Evolutionary conservation across 2,329 filamentous ascomycete genomes (phyloP).

Genomic region (Cladosporium sp.): DNA sequence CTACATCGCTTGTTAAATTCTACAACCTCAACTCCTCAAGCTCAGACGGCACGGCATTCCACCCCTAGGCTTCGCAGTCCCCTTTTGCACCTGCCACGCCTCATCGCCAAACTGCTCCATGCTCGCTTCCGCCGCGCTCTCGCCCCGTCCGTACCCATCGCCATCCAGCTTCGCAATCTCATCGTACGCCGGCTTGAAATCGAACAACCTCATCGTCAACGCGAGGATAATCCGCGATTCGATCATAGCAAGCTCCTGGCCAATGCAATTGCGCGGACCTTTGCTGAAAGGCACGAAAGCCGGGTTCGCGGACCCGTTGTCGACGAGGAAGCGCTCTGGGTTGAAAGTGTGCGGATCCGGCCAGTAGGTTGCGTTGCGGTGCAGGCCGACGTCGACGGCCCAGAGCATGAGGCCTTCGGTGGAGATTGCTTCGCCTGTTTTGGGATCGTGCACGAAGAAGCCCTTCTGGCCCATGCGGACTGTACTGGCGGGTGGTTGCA

Average conservation of each 20-base stretch:
- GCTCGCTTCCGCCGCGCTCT: slow-evolving; percentile 24
- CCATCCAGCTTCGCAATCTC: slow-evolving; percentile 39
- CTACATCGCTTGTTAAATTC: too few relatives aligned
- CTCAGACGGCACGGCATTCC: slow-evolving; percentile 37
- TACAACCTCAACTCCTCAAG: slow-evolving; percentile 16
- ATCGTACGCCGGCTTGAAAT: slow-evolving; percentile 46
- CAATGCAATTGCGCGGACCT: slow-evolving; percentile 58
- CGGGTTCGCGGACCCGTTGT: slow-evolving; percentile 40
- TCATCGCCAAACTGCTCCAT: slow-evolving; percentile 36
- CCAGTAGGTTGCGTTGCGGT: slow-evolving; percentile 43
- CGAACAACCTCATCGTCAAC: slow-evolving; percentile 52
- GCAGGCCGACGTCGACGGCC: slow-evolving; percentile 42
- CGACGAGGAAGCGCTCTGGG: slow-evolving; percentile 50
- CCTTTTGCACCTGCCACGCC: slow-evolving; percentile 38
- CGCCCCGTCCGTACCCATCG: slow-evolving; percentile 31
- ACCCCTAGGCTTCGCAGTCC: slow-evolving; percentile 37
- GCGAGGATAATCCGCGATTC: slow-evolving; percentile 55
- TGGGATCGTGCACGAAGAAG: slow-evolving; percentile 44
- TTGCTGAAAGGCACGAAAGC: slow-evolving; percentile 59
- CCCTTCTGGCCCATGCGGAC: slow-evolving; percentile 38
- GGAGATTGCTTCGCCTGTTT: slow-evolving; percentile 45
- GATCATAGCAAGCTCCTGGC: slow-evolving; percentile 56
- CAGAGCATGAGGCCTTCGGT: slow-evolving; percentile 48
- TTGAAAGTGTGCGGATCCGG: slow-evolving; percentile 44
- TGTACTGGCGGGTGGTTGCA: slow-evolving; percentile 53